phyloP scores from a whole-genome alignment of 176 grass and related monocot genomes.

The Saccharum spontaneum region DNA sequence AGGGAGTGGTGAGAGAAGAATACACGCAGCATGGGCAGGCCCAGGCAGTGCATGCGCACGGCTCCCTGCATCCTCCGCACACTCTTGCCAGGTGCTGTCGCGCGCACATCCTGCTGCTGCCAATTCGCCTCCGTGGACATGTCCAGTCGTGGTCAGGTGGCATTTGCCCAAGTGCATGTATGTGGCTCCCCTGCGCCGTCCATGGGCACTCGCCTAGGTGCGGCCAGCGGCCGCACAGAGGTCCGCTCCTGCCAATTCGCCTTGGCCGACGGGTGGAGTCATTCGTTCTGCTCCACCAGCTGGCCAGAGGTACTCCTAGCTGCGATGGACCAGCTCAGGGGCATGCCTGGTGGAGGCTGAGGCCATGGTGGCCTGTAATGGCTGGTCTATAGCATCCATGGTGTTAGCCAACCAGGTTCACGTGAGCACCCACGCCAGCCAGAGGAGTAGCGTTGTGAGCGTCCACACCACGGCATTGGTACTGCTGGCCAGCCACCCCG shows the following conservation, averaged over 20 bases:
- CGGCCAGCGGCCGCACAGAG: not conserved
- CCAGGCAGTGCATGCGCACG: not conserved
- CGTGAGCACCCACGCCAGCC: not conserved
- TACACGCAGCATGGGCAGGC: not conserved
- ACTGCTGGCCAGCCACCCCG: not conserved
- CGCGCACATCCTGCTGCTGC: not conserved
- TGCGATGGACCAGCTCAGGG: not conserved
- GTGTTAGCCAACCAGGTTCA: not conserved
- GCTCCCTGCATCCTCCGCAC: not conserved
- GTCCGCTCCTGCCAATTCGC: not conserved
- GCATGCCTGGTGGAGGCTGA: not conserved
- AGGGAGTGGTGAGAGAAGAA: not conserved
- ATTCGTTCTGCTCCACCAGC: not conserved
- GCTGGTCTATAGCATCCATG: not conserved
- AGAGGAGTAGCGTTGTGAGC: not conserved
- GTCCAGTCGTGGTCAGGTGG: not conserved
- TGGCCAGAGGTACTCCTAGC: not conserved
- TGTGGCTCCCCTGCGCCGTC: not conserved
- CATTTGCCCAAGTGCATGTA: not conserved
- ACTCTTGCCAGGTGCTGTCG: not conserved
- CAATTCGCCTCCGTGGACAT: not conserved
- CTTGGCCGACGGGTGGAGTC: not conserved
- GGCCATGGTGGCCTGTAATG: not conserved
- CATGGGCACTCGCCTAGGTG: not conserved
- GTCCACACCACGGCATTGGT: not conserved